Evolutionary conservation across 1,284 basidiomycete species (phyloP).

Genomic region (Sporisorium scitamineum): DNA sequence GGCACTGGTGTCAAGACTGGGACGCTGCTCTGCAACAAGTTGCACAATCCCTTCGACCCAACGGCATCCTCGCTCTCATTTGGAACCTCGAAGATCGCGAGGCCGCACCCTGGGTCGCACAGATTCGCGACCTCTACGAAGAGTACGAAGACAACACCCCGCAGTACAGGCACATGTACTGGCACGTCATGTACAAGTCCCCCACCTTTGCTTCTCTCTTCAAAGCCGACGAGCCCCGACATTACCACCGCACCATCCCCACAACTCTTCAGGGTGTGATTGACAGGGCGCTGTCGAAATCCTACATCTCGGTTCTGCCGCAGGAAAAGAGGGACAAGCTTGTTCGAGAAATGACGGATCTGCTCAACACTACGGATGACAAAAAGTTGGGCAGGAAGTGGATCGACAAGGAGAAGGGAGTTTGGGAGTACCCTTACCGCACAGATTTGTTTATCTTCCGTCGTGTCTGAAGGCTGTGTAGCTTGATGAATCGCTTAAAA

Average conservation of each 20-base stretch:
- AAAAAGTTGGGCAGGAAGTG: conserved; percentile 49
- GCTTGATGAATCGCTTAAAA: background rate
- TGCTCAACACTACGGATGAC: conserved; percentile 46
- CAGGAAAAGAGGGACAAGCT: conserved; percentile 47
- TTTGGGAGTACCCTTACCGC: conserved; percentile 60
- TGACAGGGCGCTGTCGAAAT: conserved; percentile 55
- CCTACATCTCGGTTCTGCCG: conserved; percentile 59
- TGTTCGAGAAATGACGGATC: conserved; percentile 14
- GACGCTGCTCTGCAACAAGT: conserved; percentile 45
- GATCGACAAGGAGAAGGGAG: conserved; percentile 60
- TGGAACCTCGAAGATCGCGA: conserved; percentile 67
- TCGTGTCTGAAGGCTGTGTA: conserved; percentile 12
- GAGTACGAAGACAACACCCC: conserved; percentile 58
- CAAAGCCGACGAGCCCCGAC: conserved; percentile 30
- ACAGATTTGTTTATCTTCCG: conserved; percentile 55
- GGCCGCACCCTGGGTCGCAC: conserved; percentile 59
- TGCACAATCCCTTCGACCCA: conserved; percentile 45
- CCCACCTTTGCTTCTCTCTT: conserved; percentile 39
- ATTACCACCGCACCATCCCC: conserved; percentile 53
- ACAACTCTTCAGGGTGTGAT: conserved; percentile 56
- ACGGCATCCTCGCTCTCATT: conserved; percentile 59
- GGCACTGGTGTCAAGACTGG: conserved; percentile 65
- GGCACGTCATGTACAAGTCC: conserved; percentile 62
- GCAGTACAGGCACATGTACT: conserved; percentile 64
- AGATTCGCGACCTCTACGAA: conserved; percentile 63